Evolutionary conservation across 257 asterid genomes (phyloP).

Genomic region (Nemophila menziesii): DNA sequence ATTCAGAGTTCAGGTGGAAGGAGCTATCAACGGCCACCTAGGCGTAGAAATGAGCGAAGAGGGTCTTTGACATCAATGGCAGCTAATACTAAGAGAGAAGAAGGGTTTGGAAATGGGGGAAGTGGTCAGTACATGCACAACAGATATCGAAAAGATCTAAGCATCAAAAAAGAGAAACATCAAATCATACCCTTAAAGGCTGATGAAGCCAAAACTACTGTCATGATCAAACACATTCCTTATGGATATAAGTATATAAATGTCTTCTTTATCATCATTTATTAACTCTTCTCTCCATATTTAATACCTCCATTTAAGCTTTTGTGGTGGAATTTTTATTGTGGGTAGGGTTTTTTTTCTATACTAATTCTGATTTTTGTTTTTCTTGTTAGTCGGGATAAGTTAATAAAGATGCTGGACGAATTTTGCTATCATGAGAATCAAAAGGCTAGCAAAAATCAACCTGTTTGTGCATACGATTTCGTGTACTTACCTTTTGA

Average conservation of each 20-base stretch:
- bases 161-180: constrained; percentile 8
- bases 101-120: not conserved
- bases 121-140: not conserved
- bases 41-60: constrained; percentile 1
- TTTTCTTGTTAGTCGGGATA: constrained; percentile 22
- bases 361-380: not conserved
- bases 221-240: constrained; percentile 67
- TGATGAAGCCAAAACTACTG: constrained; percentile 21
- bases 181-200: constrained; percentile 20
- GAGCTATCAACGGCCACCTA: not conserved
- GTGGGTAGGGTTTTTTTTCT: not conserved
- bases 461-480: constrained; percentile 33
- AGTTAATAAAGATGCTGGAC: constrained; percentile 31
- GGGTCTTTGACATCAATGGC: not conserved
- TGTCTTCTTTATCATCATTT: not conserved
- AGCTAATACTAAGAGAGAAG: not conserved
- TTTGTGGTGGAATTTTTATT: not conserved
- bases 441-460: not conserved
- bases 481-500: constrained; percentile 60
- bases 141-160: not conserved
- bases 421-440: constrained; percentile 31
- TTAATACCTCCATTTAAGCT: not conserved
- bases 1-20: not conserved
- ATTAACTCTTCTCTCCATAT: not conserved
- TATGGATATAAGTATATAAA: constrained; percentile 31